Evolutionary conservation across 768 basidiomycete species (phyloP).

Genomic region (Calocybe indica): DNA sequence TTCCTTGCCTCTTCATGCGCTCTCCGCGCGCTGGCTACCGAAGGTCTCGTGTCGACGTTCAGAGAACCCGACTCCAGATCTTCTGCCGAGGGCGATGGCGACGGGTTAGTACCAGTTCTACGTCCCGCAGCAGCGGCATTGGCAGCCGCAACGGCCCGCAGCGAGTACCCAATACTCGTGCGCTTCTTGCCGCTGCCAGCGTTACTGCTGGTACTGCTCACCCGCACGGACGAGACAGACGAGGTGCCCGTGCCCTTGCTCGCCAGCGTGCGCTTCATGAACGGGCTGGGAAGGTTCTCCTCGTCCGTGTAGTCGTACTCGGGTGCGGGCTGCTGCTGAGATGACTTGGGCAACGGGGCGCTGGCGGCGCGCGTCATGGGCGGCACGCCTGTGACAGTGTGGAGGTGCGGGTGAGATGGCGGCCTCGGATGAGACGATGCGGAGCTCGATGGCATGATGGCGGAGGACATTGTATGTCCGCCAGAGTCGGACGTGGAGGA

Average conservation of each 20-base stretch:
- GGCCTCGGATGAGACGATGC: constrained; percentile 24
- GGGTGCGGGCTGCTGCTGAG: constrained; percentile 22
- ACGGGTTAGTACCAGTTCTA: background rate
- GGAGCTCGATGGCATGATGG: constrained; percentile 11
- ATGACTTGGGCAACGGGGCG: background rate
- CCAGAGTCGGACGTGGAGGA: constrained; percentile 36
- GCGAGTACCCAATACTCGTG: constrained; percentile 43
- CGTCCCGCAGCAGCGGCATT: constrained; percentile 31
- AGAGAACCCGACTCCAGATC: no score
- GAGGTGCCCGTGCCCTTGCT: constrained; percentile 2
- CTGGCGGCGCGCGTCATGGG: constrained; percentile 19
- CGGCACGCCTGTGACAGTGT: constrained; percentile 11
- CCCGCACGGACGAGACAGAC: constrained; percentile 3
- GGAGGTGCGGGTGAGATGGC: constrained; percentile 38
- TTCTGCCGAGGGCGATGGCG: no score
- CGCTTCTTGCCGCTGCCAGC: constrained; percentile 26
- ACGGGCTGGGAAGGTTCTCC: constrained; percentile 83
- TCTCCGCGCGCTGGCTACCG: no score
- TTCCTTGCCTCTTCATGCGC: no score
- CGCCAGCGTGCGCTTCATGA: constrained; percentile 45
- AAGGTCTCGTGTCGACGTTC: no score
- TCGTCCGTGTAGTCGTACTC: constrained; percentile 71
- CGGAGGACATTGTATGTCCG: constrained; percentile 16
- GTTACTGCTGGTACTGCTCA: background rate
- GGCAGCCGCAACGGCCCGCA: constrained; percentile 58